Percentiles rank a stretch among this genome's conserved stretches.
These are phyloP conservation scores for Xylaria flabelliformis DNA, from an alignment of 495 filamentous ascomycete species.

Conservation along the genomic window DNA sequence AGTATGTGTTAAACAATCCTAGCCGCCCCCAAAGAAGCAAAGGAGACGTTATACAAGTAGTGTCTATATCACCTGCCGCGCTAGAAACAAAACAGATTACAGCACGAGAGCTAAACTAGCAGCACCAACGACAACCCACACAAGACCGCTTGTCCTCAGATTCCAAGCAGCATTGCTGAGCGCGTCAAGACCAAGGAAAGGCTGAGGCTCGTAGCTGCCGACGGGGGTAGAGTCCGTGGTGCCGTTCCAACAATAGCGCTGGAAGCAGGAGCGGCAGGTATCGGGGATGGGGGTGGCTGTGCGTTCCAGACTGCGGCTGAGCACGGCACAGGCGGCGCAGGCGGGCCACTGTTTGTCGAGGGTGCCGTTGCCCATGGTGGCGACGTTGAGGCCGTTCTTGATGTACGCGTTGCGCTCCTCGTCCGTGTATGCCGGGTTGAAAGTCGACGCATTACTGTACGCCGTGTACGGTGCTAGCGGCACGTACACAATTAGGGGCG, in stretches of 20 bases:
- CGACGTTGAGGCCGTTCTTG: conserved; percentile 81
- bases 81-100: background rate
- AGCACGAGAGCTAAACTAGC: conserved; percentile 9
- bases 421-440: conserved; percentile 64
- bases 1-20: background rate
- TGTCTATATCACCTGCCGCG: conserved; percentile 9
- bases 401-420: conserved; percentile 77
- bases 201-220: conserved; percentile 43
- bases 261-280: conserved; percentile 76
- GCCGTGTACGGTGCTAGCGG: conserved; percentile 83
- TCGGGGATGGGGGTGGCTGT: conserved; percentile 68
- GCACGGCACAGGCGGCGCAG: conserved; percentile 88
- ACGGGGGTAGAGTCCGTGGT: conserved; percentile 54
- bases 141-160: background rate
- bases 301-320: conserved; percentile 74
- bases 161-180: conserved; percentile 9
- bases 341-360: conserved; percentile 72
- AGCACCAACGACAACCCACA: conserved; percentile 14
- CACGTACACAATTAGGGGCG: conserved; percentile 87
- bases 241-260: conserved; percentile 88
- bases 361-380: conserved; percentile 81
- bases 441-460: conserved; percentile 77
- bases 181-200: conserved; percentile 24
- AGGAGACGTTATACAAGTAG: background rate
- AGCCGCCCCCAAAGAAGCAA: background rate